Evolutionary conservation across 345 rosid genomes (phyloP).

Genomic region (Eucalyptus grandis): DNA sequence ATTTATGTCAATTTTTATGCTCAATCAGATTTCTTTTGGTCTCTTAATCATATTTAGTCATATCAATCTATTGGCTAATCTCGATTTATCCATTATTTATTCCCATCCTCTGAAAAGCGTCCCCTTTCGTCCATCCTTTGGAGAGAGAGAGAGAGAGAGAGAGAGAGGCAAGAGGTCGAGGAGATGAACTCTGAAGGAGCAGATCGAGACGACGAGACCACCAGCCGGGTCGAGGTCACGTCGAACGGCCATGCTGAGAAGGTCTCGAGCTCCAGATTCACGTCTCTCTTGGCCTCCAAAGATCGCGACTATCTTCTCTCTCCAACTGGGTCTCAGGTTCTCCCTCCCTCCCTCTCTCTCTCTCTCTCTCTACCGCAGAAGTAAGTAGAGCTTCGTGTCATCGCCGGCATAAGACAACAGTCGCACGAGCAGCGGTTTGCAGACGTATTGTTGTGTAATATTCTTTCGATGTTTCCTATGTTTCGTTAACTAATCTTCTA

Average conservation of each 20-base stretch:
- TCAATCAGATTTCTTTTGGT: background rate
- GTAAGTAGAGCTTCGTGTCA: background rate
- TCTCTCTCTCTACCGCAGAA: background rate
- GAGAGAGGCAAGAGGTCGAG: background rate
- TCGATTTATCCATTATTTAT: background rate
- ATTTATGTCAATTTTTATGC: background rate
- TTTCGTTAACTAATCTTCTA: background rate
- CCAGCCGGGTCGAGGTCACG: background rate
- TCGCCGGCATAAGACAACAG: background rate
- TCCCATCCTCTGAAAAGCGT: background rate
- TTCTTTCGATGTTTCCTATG: background rate
- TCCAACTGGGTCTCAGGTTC: constrained; percentile 22
- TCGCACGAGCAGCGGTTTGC: background rate
- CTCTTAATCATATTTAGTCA: background rate
- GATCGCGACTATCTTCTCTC: constrained; percentile 49
- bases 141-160: background rate
- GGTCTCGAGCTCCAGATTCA: constrained; percentile 7
- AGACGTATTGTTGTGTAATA: background rate
- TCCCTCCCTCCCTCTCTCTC: background rate
- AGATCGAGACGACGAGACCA: background rate
- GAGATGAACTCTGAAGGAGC: background rate
- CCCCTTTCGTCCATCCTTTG: background rate
- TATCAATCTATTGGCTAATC: background rate
- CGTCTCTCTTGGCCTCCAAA: constrained; percentile 26
- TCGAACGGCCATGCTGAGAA: background rate